A percentile compares a stretch with the other conserved stretches of the same genome.
These are phyloP conservation scores for Monilinia fructigena DNA, from an alignment of 2,329 filamentous ascomycete genomes.

Conservation along the genomic window DNA sequence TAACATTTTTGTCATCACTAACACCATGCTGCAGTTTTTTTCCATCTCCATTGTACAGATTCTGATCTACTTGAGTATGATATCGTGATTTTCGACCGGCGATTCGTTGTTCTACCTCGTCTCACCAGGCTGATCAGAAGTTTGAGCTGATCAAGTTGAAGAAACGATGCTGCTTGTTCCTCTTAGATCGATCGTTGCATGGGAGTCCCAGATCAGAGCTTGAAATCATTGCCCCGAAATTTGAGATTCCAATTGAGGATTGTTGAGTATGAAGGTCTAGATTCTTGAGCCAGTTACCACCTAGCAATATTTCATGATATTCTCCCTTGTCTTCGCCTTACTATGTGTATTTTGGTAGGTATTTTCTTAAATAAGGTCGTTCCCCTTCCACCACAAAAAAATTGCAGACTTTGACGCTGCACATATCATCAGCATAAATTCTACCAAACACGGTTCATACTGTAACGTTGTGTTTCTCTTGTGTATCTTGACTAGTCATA, in stretches of 20 bases:
- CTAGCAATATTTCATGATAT: background rate
- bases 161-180: too few species aligned
- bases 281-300: background rate
- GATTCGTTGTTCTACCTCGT: background rate
- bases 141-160: background rate
- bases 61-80: background rate
- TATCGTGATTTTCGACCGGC: background rate
- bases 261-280: background rate
- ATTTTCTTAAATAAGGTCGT: background rate
- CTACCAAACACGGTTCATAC: background rate
- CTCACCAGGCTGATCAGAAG: background rate
- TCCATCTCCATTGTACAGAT: background rate
- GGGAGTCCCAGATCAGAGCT: too few species aligned
- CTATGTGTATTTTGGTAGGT: background rate
- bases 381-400: background rate
- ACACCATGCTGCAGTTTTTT: background rate
- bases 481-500: conserved; percentile 10
- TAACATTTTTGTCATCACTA: background rate
- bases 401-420: background rate
- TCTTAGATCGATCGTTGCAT: too few species aligned
- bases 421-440: background rate
- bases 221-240: too few species aligned
- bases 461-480: background rate
- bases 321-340: too few species aligned
- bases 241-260: too few species aligned